Percentiles rank a stretch among this genome's conserved stretches.
phyloP scores from a whole-genome alignment of 148 eudicot genomes.

The Chenopodium quinoa region DNA sequence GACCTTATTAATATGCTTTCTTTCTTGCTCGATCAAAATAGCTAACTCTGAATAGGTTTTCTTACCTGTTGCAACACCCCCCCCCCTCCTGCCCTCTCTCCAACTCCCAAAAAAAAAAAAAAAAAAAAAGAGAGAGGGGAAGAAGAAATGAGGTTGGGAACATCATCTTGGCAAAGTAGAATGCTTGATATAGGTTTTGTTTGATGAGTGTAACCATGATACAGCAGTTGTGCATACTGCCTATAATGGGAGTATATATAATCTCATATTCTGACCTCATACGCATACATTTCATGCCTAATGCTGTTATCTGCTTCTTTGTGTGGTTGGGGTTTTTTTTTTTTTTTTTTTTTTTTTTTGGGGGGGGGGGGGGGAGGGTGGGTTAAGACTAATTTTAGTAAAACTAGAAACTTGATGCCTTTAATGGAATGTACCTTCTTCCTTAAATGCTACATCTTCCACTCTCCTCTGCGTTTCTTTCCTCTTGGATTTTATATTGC shows the following conservation, averaged over 20 bases:
- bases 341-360: too few relatives aligned
- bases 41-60: not conserved
- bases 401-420: not conserved
- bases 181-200: not conserved
- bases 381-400: not conserved
- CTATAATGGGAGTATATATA: not conserved
- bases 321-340: not conserved
- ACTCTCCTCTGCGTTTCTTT: not conserved
- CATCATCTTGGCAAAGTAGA: too few relatives aligned
- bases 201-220: not conserved
- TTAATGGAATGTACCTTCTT: not conserved
- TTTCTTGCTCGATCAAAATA: not conserved
- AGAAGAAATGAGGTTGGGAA: not conserved
- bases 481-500: not conserved
- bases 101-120: too few relatives aligned
- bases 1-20: not conserved
- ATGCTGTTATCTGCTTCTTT: not conserved
- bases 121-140: too few relatives aligned
- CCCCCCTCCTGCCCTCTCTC: not conserved
- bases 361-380: not conserved
- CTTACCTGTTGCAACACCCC: not conserved
- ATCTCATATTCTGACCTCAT: not conserved
- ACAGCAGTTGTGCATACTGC: not conserved
- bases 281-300: not conserved
- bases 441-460: not conserved